A percentile compares a stretch with the other conserved stretches of the same genome.
Conservation (phyloP, 331 rosid genomes). For the Pyracantha coccinea region DNA sequence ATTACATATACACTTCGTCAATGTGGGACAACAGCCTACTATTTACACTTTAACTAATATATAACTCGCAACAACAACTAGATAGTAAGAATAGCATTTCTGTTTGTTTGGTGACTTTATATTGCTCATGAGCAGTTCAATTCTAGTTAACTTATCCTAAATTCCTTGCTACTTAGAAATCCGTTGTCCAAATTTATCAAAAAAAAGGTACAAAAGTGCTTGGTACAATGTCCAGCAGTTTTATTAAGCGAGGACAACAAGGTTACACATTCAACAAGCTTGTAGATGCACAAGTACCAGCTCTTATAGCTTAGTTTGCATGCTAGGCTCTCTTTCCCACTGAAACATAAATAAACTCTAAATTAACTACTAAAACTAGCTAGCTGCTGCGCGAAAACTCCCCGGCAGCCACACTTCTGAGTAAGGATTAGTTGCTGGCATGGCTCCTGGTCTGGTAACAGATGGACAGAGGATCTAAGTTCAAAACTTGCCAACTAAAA, state of each 20-base stretch:
- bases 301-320: constrained; percentile 1
- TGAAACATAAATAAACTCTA: background rate
- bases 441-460: background rate
- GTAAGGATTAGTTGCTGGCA: background rate
- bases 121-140: too few species aligned
- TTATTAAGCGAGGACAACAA: background rate
- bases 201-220: background rate
- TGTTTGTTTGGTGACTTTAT: too few species aligned
- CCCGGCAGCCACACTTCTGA: background rate
- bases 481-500: background rate
- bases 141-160: too few species aligned
- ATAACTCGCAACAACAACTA: too few species aligned
- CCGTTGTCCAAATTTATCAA: background rate
- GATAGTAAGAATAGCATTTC: too few species aligned
- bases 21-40: too few species aligned
- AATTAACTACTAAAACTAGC: background rate
- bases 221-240: background rate
- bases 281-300: background rate
- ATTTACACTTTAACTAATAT: too few species aligned
- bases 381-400: background rate
- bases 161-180: too few species aligned
- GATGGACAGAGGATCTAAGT: background rate
- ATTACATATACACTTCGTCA: too few species aligned
- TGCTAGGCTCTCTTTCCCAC: background rate
- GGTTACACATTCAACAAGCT: background rate